A percentile compares a stretch with the other conserved stretches of the same genome.
phyloP scores from a whole-genome alignment of 2,329 filamentous ascomycete species.

The Rhynchosporium secalis region DNA sequence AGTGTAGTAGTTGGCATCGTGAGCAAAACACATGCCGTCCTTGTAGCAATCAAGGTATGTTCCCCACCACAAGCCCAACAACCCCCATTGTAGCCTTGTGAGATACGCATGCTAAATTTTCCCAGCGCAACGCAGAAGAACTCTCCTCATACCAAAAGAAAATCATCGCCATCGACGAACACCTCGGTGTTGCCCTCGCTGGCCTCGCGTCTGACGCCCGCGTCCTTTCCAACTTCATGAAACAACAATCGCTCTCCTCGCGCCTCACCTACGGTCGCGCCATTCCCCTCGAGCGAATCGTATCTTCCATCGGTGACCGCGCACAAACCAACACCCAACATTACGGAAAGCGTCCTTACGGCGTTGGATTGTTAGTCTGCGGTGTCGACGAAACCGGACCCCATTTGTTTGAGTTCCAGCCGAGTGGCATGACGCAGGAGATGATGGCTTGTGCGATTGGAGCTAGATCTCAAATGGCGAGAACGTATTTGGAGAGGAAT shows the following conservation, averaged over 20 bases:
- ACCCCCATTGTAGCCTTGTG: not conserved
- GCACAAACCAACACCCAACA: conserved; percentile 98
- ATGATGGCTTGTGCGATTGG: conserved; percentile 97
- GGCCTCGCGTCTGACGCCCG: conserved; percentile 96
- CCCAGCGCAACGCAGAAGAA: conserved; percentile 95
- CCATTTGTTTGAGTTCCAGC: conserved; percentile 98
- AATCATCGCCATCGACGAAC: conserved; percentile 93
- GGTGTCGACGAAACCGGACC: conserved; percentile 93
- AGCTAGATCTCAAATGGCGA: conserved; percentile 93
- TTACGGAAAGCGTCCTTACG: conserved; percentile 94
- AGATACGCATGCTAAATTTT: conserved; percentile 10
- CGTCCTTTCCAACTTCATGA: conserved; percentile 99
- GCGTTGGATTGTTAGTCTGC: conserved; percentile 87
- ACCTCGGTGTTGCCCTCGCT: conserved; percentile 92
- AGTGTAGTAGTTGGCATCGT: conserved; percentile 96
- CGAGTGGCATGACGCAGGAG: conserved; percentile 92
- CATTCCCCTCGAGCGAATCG: conserved; percentile 86
- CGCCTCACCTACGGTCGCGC: conserved; percentile 94
- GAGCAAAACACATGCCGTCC: conserved; percentile 96
- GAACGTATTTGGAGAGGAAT: conserved; percentile 94
- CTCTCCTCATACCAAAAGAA: conserved; percentile 99
- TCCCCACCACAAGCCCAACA: not conserved
- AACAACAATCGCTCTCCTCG: conserved; percentile 94
- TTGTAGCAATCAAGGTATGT: conserved; percentile 92
- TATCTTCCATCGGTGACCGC: conserved; percentile 90